phyloP scores from a whole-genome alignment of 768 basidiomycete genomes.

The Suillus placidus region DNA sequence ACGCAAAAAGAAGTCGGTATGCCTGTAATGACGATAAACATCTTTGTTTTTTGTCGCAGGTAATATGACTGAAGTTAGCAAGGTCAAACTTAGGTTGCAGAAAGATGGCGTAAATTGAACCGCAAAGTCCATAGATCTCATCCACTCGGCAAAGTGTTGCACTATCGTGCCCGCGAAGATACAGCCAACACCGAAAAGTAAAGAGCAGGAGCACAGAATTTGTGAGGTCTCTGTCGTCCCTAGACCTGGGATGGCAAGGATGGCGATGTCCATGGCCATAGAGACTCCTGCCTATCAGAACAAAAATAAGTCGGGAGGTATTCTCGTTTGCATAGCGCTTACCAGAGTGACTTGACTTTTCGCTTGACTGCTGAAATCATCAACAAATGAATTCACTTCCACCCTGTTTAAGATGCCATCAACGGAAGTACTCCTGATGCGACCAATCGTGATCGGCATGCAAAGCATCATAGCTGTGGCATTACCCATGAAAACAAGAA shows the following conservation, averaged over 20 bases:
- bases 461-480: neutral
- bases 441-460: neutral
- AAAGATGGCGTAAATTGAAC: neutral
- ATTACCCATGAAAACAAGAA: neutral
- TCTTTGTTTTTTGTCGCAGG: neutral
- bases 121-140: conserved; percentile 5
- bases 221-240: neutral
- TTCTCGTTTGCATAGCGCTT: neutral
- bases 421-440: neutral
- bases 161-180: neutral
- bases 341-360: conserved; percentile 2
- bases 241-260: conserved; percentile 5
- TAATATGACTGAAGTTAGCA: neutral
- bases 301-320: neutral
- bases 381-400: neutral
- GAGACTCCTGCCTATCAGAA: conserved; percentile 2
- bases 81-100: neutral
- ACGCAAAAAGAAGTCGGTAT: neutral
- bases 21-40: neutral
- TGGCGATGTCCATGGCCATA: conserved; percentile 6
- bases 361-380: neutral
- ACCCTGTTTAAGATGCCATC: neutral
- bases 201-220: conserved; percentile 2
- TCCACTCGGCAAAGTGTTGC: conserved; percentile 1
- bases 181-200: neutral